These are phyloP conservation scores for Globisporangium cystogenes DNA, from an alignment of 352 stramenopile genomes.

Conservation along the genomic window DNA sequence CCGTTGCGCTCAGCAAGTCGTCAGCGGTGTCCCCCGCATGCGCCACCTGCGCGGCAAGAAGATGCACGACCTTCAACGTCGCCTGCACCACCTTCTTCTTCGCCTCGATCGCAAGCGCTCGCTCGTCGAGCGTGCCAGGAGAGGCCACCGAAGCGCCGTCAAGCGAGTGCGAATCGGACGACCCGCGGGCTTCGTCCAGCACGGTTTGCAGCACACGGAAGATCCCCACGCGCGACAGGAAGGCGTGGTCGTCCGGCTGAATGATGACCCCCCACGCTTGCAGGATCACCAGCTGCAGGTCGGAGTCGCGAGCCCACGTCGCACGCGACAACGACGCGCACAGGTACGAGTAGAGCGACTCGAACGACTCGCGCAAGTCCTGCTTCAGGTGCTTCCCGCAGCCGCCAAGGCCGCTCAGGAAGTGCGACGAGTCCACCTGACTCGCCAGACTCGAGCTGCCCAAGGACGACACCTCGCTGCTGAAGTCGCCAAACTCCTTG, in stretches of 20 bases:
- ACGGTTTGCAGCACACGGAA: slow-evolving; percentile 90
- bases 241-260: slow-evolving; percentile 83
- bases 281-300: slow-evolving; percentile 80
- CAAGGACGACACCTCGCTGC: slow-evolving; percentile 17
- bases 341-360: slow-evolving; percentile 79
- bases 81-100: slow-evolving; percentile 86
- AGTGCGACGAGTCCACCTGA: slow-evolving; percentile 42
- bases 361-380: slow-evolving; percentile 76
- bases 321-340: slow-evolving; percentile 71
- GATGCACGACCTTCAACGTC: slow-evolving; percentile 81
- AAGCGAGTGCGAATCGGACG: slow-evolving; percentile 24
- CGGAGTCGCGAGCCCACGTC: slow-evolving; percentile 76
- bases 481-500: slow-evolving; percentile 45
- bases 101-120: slow-evolving; percentile 29
- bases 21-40: slow-evolving; percentile 65
- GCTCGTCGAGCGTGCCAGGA: slow-evolving; percentile 27
- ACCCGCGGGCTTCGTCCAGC: slow-evolving; percentile 74
- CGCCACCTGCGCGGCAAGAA: slow-evolving; percentile 85
- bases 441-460: slow-evolving; percentile 3
- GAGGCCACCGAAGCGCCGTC: slow-evolving; percentile 15
- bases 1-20: slow-evolving; percentile 43
- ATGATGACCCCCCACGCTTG: slow-evolving; percentile 88
- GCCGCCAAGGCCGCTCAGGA: slow-evolving; percentile 68
- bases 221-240: slow-evolving; percentile 85
- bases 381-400: slow-evolving; percentile 75